Evolutionary conservation across 306 rosid species (phyloP), one percentile per base, ranked within the genome.

Genomic region (Medicago lupulina): DNA sequence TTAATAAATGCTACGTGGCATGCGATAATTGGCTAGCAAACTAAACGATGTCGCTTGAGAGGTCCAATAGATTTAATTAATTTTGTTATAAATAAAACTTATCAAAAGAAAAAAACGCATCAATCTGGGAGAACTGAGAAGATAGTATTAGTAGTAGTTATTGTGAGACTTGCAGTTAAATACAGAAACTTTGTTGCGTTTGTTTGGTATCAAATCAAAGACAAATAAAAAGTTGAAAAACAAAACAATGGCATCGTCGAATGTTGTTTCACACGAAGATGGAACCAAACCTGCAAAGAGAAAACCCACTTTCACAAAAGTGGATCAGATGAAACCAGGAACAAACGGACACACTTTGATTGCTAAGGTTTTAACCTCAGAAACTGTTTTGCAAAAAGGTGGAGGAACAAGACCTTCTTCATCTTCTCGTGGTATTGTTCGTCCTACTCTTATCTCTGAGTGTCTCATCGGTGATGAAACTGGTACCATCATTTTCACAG

Each of bases 401-500:
- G 91, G 91, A 43, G 84, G 90, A 46, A 78, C 87, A 47, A 86
- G 94, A 51, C 82, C 87, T 36, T 85, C 97, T 54, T 83, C 84
- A 53, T 90, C 96, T 31, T 61, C 67, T 1, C 67, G 40, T 61
- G 25, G 25, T 13, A 87, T 80, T 70, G 80, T 84, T 67, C 96
- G 97, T 8, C 96, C 91, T 55, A 87, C 92, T 25, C 89, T 90
- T 41, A 92, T 92, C 89, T 87, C 96, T 0, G 97, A 92, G 89
- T 92, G 94, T 84, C 86, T 92, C 67, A 79, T 88, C 79, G 94
- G 96, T 2, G 97, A 92, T 46, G 96, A 92, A 77, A 92, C 96
- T 4, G 97, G 86, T 49, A 76, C 91, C 74, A 88, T 92, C 85
- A 64, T 92, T 59, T 87, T 92, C 81, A 92, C 97, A 62, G 97